Evolutionary conservation across 192 early-diverging fungal species (phyloP).

Genomic region (Umbelopsis sp.): DNA sequence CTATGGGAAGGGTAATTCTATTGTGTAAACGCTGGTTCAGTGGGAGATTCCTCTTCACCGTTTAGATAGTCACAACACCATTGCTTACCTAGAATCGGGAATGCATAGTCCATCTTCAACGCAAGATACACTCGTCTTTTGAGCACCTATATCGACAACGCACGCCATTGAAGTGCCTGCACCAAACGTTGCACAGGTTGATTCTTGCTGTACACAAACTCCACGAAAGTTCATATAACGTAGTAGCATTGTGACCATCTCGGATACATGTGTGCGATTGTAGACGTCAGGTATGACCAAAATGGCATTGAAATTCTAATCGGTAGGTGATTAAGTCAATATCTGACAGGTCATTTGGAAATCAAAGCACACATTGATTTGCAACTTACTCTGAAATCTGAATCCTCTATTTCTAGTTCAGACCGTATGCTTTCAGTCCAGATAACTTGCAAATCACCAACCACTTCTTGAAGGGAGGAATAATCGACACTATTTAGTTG

Average conservation of each 20-base stretch:
- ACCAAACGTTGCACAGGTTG: constrained; percentile 81
- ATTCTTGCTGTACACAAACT: constrained; percentile 79
- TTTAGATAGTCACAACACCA: not conserved
- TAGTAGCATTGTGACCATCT: constrained; percentile 68
- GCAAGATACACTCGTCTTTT: constrained; percentile 81
- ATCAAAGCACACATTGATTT: not conserved
- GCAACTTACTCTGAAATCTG: constrained; percentile 52
- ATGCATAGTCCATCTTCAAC: constrained; percentile 84
- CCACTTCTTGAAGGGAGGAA: constrained; percentile 56
- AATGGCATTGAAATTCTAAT: constrained; percentile 64
- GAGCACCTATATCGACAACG: constrained; percentile 91
- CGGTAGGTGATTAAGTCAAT: not conserved
- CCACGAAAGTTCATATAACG: constrained; percentile 77
- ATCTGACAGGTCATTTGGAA: not conserved
- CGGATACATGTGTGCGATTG: constrained; percentile 61
- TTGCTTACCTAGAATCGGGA: constrained; percentile 58
- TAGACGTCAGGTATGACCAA: constrained; percentile 82
- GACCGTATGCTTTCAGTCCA: constrained; percentile 71
- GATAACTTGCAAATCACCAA: constrained; percentile 79
- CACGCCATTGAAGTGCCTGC: constrained; percentile 85
- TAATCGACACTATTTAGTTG: constrained; percentile 79
- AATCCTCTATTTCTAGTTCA: constrained; percentile 67
- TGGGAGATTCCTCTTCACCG: not conserved
- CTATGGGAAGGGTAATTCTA: constrained; percentile 49
- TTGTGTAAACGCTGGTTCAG: not conserved